phyloP scores from a whole-genome alignment of 306 rosid genomes.

The Betula pendula region DNA sequence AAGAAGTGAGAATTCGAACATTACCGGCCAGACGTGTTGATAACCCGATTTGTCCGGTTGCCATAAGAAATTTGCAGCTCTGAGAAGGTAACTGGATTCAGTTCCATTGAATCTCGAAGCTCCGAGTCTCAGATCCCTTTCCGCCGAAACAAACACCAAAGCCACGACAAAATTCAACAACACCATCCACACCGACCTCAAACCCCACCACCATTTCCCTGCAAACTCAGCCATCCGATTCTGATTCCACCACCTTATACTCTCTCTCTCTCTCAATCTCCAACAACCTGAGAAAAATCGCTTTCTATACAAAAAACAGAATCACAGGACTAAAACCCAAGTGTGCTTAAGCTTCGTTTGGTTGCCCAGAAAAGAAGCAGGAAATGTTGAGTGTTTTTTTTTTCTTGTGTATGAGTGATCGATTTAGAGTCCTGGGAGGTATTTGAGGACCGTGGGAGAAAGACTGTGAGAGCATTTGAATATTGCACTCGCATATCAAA shows the following conservation, averaged over 20 bases:
- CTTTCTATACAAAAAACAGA: neutral
- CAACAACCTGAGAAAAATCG: neutral
- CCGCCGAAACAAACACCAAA: conserved; percentile 57
- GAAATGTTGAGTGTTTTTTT: neutral
- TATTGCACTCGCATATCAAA: too few relatives aligned
- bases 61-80: conserved; percentile 73
- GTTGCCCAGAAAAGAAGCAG: neutral
- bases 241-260: neutral
- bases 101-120: conserved; percentile 32
- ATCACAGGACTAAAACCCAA: neutral
- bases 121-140: conserved; percentile 51
- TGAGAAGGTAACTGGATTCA: conserved; percentile 34
- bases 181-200: conserved; percentile 44
- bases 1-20: neutral
- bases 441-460: too few relatives aligned
- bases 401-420: neutral
- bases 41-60: conserved; percentile 55
- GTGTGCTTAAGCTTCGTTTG: neutral
- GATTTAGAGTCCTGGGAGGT: too few relatives aligned
- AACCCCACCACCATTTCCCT: conserved; percentile 36
- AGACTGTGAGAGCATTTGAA: too few relatives aligned
- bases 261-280: too few relatives aligned
- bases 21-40: conserved; percentile 86
- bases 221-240: conserved; percentile 15
- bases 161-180: conserved; percentile 38